Evolutionary conservation across 108 stramenopile genomes (phyloP), one percentile per base, ranked within the genome.

Genomic region (Skeletonema potamos): DNA sequence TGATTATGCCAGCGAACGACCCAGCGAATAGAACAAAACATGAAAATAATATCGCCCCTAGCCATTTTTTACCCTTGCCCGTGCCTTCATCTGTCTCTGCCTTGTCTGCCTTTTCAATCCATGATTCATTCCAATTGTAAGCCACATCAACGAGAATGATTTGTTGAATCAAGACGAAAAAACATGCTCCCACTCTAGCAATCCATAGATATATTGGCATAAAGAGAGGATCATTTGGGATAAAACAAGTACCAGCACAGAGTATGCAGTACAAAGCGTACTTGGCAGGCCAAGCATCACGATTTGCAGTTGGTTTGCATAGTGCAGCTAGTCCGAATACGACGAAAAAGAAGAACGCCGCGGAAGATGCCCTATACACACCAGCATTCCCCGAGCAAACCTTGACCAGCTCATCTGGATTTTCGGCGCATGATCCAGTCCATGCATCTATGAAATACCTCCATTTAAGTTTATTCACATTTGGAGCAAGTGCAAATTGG

Each of bases 251-350:
- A 1, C 72, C 83, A 13, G 67, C 54, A 13, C 82, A 74, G 29
- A 92, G 54, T 64, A 96, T 83, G 9, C 92, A 33, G 61, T 79
- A 96, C 10, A 92, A 54, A 3, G 83, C 73, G 54, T 93, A 93
- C 79, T 96, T 96, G 59, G 92, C 88, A 37, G 81, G 85, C 96
- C 96, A 96, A 0, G 83, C 88, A 62, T 87, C 87, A 36, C 92
- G 84, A 82, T 96, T 94, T 29, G 85, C 76, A 2, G 88, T 82
- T 3, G 91, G 89, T 61, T 79, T 84, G 59, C 82, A 84, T 13
- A 27, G 34, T 6, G 88, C 85, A n/a, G 84, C 79, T 44, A 94
- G 64, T 17, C 80, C 88, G 29, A 85, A 83, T 44, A 93, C 48
- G 28, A 76, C 18, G 69, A 91, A 96, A 67, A 94, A 93, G 7